Conservation (phyloP, 2,329 filamentous ascomycete genomes). For the Parastagonospora avenae region DNA sequence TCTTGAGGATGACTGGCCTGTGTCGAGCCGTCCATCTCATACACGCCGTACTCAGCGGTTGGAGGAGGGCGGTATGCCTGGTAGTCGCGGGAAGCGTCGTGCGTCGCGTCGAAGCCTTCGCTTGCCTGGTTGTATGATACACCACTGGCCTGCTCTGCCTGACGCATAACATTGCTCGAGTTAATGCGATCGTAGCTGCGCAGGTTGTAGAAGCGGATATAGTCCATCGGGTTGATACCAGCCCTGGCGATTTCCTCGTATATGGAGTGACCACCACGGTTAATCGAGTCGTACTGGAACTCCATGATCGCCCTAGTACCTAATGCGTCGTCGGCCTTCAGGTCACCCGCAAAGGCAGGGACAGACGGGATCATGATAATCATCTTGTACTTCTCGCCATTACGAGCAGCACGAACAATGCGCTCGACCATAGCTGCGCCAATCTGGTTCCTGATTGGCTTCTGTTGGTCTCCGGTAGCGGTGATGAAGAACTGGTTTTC, state of each 20-base stretch:
- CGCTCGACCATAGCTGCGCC: conserved; percentile 79
- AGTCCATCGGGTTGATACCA: conserved; percentile 72
- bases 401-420: conserved; percentile 71
- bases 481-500: conserved; percentile 93
- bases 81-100: conserved; percentile 48
- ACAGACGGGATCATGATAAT: conserved; percentile 80
- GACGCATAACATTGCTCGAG: conserved; percentile 64
- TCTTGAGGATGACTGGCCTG: conserved; percentile 13
- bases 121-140: conserved; percentile 71
- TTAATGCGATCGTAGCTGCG: conserved; percentile 86
- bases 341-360: conserved; percentile 80
- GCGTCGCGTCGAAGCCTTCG: conserved; percentile 64
- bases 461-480: conserved; percentile 71
- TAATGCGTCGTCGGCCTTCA: conserved; percentile 72
- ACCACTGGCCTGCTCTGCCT: conserved; percentile 66
- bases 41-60: conserved; percentile 44
- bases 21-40: conserved; percentile 35
- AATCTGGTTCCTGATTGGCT: conserved; percentile 77
- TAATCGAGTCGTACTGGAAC: conserved; percentile 79
- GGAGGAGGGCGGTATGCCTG: conserved; percentile 41
- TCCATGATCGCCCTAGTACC: conserved; percentile 88
- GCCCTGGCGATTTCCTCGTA: conserved; percentile 70
- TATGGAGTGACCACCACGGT: conserved; percentile 76
- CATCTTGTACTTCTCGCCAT: conserved; percentile 71
- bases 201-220: conserved; percentile 85